Conservation (phyloP, 2,329 filamentous ascomycete genomes). For the Mariannaea sp. region DNA sequence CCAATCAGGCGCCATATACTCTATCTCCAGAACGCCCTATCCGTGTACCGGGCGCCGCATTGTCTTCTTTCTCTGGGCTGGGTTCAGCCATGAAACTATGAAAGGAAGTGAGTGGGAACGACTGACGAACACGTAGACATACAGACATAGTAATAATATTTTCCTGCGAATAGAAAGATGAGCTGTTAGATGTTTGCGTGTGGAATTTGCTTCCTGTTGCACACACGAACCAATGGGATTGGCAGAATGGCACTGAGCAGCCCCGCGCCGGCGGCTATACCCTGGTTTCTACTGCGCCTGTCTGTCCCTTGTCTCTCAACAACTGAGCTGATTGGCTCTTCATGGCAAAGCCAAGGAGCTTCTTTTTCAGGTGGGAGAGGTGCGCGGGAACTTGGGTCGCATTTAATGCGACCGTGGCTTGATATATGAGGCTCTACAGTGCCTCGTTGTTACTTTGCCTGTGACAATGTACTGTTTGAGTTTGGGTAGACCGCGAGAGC, state of each 20-base stretch:
- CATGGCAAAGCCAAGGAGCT: slow-evolving; percentile 1
- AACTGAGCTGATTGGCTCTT: slow-evolving; percentile 3
- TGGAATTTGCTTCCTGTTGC: slow-evolving; percentile 6
- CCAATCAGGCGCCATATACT: too few species aligned
- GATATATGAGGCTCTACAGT: not conserved
- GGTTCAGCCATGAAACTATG: too few species aligned
- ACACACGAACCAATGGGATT: slow-evolving; percentile 9
- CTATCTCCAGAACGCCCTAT: too few species aligned
- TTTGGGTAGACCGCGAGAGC: too few species aligned
- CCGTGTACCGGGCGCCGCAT: too few species aligned
- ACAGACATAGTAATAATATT: too few species aligned
- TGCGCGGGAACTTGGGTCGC: slow-evolving; percentile 12
- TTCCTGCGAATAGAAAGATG: too few species aligned
- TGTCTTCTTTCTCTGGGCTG: too few species aligned
- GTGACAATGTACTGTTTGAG: too few species aligned
- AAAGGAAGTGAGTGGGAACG: too few species aligned
- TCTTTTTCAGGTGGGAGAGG: not conserved
- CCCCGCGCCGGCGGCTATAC: slow-evolving; percentile 19
- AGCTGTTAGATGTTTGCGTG: not conserved
- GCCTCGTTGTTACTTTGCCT: not conserved
- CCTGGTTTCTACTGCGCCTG: slow-evolving; percentile 10
- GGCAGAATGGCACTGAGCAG: not conserved
- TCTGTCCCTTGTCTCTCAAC: not conserved
- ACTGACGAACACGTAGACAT: too few species aligned
- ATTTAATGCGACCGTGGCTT: slow-evolving; percentile 6